Conservation (phyloP, 441 rosid genomes). For the Hura crepitans region DNA sequence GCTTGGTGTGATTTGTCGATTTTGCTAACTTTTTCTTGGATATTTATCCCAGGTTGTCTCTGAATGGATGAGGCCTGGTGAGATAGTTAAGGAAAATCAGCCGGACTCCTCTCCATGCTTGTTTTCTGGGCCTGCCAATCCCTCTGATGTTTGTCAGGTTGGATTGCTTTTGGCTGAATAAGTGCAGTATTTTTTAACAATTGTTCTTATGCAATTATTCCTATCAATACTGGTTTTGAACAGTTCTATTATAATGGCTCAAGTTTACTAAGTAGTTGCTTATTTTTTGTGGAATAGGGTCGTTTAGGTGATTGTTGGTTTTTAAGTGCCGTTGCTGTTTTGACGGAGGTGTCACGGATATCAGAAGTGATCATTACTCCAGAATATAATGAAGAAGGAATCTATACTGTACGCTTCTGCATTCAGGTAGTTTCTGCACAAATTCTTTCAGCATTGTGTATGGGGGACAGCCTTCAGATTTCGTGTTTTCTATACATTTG, state of each 20-base stretch:
- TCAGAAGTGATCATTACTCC: conserved; percentile 98
- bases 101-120: conserved; percentile 71
- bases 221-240: conserved; percentile 13
- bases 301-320: conserved; percentile 99
- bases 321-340: conserved; percentile 95
- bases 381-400: conserved; percentile 98
- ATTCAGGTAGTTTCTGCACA: conserved; percentile 68
- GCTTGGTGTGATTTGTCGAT: conserved; percentile 12
- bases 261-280: conserved; percentile 17
- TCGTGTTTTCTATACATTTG: background rate
- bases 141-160: conserved; percentile 99
- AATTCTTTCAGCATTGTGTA: conserved; percentile 9
- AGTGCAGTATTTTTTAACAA: conserved; percentile 14
- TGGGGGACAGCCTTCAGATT: background rate
- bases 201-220: conserved; percentile 8
- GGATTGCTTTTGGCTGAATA: conserved; percentile 23
- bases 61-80: conserved; percentile 96
- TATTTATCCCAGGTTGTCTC: conserved; percentile 72
- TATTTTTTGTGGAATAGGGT: conserved; percentile 53
- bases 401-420: conserved; percentile 98
- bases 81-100: conserved; percentile 64
- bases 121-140: conserved; percentile 89
- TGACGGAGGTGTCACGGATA: conserved; percentile 91
- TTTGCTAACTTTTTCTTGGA: conserved; percentile 29
- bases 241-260: conserved; percentile 13